Conservation (phyloP, 83 land plant genomes). For the Picea mariana region DNA sequence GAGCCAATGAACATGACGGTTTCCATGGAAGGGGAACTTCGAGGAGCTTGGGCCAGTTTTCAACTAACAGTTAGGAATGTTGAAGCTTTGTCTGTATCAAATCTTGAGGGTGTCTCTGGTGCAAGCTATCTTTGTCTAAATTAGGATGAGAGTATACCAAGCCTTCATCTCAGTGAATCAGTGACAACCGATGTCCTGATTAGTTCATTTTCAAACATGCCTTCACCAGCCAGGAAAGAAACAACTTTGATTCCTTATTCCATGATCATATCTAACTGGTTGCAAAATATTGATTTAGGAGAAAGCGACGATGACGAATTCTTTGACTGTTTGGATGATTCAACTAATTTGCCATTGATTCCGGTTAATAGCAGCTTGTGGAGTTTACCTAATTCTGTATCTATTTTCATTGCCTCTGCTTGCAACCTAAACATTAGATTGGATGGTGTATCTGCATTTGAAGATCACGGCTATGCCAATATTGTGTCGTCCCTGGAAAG, state of each 20-base stretch:
- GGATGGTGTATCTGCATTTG: constrained; percentile 34
- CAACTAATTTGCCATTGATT: constrained; percentile 56
- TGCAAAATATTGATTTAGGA: constrained; percentile 42
- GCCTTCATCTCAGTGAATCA: too few relatives aligned
- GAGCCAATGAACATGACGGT: too few relatives aligned
- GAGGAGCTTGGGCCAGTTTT: too few relatives aligned
- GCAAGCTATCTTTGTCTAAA: too few relatives aligned
- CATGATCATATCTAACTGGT: constrained; percentile 80
- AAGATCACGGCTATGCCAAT: constrained; percentile 34
- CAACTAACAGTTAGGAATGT: too few relatives aligned
- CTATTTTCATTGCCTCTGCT: constrained; percentile 83
- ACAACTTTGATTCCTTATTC: constrained; percentile 14
- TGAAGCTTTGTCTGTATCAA: too few relatives aligned
- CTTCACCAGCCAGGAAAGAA: constrained; percentile 22
- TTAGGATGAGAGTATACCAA: too few relatives aligned
- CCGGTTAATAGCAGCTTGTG: constrained; percentile 62
- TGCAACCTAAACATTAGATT: constrained; percentile 40
- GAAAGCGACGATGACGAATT: constrained; percentile 84
- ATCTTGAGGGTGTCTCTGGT: too few relatives aligned
- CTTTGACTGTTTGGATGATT: constrained; percentile 95
- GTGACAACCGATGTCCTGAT: too few relatives aligned
- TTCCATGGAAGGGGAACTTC: too few relatives aligned
- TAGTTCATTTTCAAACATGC: not conserved
- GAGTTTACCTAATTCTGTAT: constrained; percentile 90
- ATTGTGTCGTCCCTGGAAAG: not conserved